Evolutionary conservation across 2,329 filamentous ascomycete genomes (phyloP), one percentile per base, ranked within the genome.

Genomic region (Paecilomyces niveus): DNA sequence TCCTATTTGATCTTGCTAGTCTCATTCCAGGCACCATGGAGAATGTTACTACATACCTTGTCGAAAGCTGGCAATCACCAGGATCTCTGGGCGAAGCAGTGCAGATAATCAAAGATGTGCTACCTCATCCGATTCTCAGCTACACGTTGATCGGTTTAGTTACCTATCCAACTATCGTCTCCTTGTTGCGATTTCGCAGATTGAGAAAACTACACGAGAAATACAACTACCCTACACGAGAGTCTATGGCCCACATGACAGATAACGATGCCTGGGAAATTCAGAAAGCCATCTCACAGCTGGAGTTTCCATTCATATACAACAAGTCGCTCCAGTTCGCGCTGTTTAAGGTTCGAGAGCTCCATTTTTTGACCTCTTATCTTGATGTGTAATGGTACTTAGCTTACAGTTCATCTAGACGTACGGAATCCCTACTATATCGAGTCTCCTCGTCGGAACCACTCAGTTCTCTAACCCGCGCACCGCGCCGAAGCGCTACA

Each of bases 401-500:
- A 13, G 10, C 35, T 33, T 13, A 26, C n/a, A 7, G 9, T 49
- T n/a, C 31, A 15, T 13, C 15, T 45, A 81, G 75, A 83, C 81
- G 1, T 84, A 84, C 62, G 82, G 81, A 7, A 82, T 85, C 57
- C 82, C 83, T 0, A 74, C 76, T 18, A 83, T 85, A 56, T 83
- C 81, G 0, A 65, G 64, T 3, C 67, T 83, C 2, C 74, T 85
- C 7, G 72, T 74, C 0, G 74, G 74, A 39, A 85, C 82, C 1
- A 75, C 73, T 39, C 78, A 85, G 63, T 77, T 85, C 32, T 72
- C 74, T 2, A 72, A 72, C 8, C 63, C 71, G 1, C 70, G 73
- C n/a, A 80, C 75, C 10, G 78, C 81, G 0, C 72, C 77, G 1
- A 84, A 84, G 64, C 77, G 83, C 11, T 81, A 80, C 59, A 74